phyloP scores from a whole-genome alignment of 2,329 filamentous ascomycete genomes.

The Colletotrichum sojae region DNA sequence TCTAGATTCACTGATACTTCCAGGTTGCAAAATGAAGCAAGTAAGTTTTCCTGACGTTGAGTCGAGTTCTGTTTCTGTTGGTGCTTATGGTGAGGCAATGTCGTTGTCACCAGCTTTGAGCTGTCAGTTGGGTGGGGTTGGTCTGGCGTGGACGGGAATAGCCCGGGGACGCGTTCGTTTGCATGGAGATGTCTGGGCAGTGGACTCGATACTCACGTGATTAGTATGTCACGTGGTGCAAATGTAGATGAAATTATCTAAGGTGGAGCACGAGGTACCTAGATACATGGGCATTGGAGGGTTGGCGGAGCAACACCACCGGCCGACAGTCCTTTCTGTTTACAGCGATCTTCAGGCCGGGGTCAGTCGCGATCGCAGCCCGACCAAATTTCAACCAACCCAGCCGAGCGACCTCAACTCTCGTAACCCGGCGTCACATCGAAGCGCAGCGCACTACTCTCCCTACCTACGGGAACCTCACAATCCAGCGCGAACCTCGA shows the following conservation, averaged over 20 bases:
- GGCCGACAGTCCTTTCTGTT: slow-evolving; percentile 24
- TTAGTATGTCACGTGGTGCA: too few species aligned
- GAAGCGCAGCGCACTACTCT: too few species aligned
- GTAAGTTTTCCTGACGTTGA: slow-evolving; percentile 18
- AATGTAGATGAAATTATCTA: too few species aligned
- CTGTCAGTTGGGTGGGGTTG: too few species aligned
- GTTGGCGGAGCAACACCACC: slow-evolving; percentile 39
- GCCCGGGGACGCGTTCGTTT: too few species aligned
- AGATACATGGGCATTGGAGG: background rate
- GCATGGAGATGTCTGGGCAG: too few species aligned
- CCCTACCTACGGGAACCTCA: background rate
- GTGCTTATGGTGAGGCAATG: slow-evolving; percentile 9
- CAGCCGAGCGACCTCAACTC: background rate
- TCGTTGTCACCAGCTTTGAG: background rate
- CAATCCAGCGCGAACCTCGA: background rate
- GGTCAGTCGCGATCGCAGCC: slow-evolving; percentile 14
- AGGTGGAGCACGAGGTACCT: background rate
- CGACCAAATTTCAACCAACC: slow-evolving; percentile 3
- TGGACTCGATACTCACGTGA: too few species aligned
- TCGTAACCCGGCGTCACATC: background rate
- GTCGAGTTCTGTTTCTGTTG: background rate
- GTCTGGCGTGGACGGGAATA: too few species aligned
- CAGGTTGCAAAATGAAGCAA: background rate
- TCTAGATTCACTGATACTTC: background rate
- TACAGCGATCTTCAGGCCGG: background rate